A percentile compares a stretch with the other conserved stretches of the same genome.
Conservation (phyloP, 2,329 filamentous ascomycete species). For the Metarhizium anisopliae region DNA sequence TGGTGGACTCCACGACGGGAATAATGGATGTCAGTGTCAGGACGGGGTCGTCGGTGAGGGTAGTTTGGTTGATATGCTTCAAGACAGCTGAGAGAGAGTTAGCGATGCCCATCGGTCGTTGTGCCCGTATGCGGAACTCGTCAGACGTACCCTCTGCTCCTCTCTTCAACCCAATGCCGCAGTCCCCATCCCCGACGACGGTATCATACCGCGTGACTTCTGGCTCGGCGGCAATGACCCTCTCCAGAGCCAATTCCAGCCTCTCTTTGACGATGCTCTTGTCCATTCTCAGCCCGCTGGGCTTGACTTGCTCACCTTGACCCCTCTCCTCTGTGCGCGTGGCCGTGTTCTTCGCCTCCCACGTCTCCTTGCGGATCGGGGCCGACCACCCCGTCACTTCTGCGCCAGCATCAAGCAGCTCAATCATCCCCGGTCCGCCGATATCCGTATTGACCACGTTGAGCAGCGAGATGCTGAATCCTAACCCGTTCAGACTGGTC, state of each 20-base stretch:
- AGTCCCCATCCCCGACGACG: slow-evolving; percentile 84
- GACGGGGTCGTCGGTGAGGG: slow-evolving; percentile 42
- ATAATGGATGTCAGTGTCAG: slow-evolving; percentile 44
- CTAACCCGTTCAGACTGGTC: slow-evolving; percentile 69
- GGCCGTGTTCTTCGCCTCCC: slow-evolving; percentile 46
- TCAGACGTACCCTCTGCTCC: slow-evolving; percentile 62
- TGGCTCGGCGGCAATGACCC: slow-evolving; percentile 57
- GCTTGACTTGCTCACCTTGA: slow-evolving; percentile 23
- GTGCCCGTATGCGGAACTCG: neutral
- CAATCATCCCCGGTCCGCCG: slow-evolving; percentile 52
- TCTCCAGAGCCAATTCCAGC: slow-evolving; percentile 49
- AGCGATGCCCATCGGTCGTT: neutral
- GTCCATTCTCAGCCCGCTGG: slow-evolving; percentile 46
- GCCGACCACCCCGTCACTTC: slow-evolving; percentile 65
- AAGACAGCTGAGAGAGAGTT: slow-evolving; percentile 34
- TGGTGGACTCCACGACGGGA: slow-evolving; percentile 44
- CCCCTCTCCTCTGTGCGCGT: slow-evolving; percentile 31
- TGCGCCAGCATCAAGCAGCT: slow-evolving; percentile 59
- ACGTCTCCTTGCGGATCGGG: slow-evolving; percentile 52
- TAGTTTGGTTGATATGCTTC: slow-evolving; percentile 34
- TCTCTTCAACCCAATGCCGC: slow-evolving; percentile 75
- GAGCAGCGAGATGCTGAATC: slow-evolving; percentile 65
- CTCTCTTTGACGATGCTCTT: slow-evolving; percentile 37
- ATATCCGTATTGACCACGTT: slow-evolving; percentile 54
- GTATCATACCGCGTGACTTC: slow-evolving; percentile 69